phyloP scores from a whole-genome alignment of 192 early-diverging fungal genomes.

The Podila epicladia region DNA sequence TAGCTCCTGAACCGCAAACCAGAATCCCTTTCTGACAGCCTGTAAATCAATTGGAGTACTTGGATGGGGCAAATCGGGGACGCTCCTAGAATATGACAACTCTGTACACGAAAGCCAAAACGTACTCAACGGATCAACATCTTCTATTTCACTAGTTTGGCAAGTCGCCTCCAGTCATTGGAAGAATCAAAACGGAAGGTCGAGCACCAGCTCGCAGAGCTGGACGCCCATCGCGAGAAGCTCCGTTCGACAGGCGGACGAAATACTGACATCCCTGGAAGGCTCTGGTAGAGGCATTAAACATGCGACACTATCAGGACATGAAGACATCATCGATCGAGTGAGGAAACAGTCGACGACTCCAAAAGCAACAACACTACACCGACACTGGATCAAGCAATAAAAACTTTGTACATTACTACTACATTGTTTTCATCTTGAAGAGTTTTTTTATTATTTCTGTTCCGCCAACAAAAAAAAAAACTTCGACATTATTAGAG shows the following conservation, averaged over 20 bases:
- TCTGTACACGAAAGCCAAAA: not conserved
- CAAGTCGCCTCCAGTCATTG: slow-evolving; percentile 15
- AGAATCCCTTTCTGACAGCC: slow-evolving; percentile 28
- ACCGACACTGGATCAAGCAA: too few relatives aligned
- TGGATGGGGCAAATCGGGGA: not conserved
- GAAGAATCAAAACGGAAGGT: slow-evolving; percentile 31
- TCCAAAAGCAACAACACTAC: too few relatives aligned
- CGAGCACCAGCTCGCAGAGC: slow-evolving; percentile 16
- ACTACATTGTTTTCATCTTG: too few relatives aligned
- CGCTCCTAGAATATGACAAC: not conserved
- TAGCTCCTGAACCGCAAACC: slow-evolving; percentile 30
- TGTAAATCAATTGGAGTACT: slow-evolving; percentile 11
- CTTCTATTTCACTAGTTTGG: slow-evolving; percentile 10
- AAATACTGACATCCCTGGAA: slow-evolving; percentile 30
- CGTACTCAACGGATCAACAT: not conserved
- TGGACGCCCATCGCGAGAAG: slow-evolving; percentile 35
- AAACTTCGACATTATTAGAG: slow-evolving; percentile 5
- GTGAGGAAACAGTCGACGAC: too few relatives aligned
- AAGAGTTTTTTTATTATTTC: too few relatives aligned
- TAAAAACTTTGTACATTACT: too few relatives aligned
- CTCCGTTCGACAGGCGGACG: slow-evolving; percentile 2
- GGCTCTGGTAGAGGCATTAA: slow-evolving; percentile 13
- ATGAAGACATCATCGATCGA: too few relatives aligned
- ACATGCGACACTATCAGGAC: not conserved
- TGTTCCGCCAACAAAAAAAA: too few relatives aligned